Conservation (phyloP, 192 early-diverging fungal genomes). For the Chytriomyces sp. region DNA sequence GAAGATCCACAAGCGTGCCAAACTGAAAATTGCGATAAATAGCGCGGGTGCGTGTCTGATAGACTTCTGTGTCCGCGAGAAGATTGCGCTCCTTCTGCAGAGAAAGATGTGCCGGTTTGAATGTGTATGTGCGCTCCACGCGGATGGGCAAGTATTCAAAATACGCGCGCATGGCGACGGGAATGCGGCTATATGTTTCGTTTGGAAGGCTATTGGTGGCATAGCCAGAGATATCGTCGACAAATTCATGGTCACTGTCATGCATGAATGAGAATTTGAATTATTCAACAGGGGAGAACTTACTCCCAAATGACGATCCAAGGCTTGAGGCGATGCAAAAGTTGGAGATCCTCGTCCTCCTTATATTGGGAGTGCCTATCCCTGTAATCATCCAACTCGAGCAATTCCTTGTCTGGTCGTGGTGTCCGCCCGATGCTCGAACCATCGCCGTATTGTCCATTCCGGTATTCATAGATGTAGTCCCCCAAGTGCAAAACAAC, state of each 20-base stretch:
- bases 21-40: conserved; percentile 47
- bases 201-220: conserved; percentile 11
- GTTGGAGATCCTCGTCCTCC: conserved; percentile 38
- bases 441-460: conserved; percentile 43
- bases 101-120: neutral
- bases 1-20: conserved; percentile 45
- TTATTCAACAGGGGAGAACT: neutral
- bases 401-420: conserved; percentile 29
- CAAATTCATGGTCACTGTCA: conserved; percentile 45
- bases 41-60: conserved; percentile 2
- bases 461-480: conserved; percentile 47
- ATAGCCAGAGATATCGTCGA: conserved; percentile 35
- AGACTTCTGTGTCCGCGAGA: neutral
- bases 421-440: conserved; percentile 35
- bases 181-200: conserved; percentile 19
- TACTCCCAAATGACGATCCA: conserved; percentile 40
- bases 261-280: neutral
- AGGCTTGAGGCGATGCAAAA: conserved; percentile 34
- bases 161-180: conserved; percentile 43
- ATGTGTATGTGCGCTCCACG: neutral
- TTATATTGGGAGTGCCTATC: conserved; percentile 47
- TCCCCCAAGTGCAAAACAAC: conserved; percentile 48
- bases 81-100: neutral
- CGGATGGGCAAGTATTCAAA: conserved; percentile 52
- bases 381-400: conserved; percentile 40